Conservation (phyloP, 164 flowering plant genomes). For the Stephania yunnanensis region DNA sequence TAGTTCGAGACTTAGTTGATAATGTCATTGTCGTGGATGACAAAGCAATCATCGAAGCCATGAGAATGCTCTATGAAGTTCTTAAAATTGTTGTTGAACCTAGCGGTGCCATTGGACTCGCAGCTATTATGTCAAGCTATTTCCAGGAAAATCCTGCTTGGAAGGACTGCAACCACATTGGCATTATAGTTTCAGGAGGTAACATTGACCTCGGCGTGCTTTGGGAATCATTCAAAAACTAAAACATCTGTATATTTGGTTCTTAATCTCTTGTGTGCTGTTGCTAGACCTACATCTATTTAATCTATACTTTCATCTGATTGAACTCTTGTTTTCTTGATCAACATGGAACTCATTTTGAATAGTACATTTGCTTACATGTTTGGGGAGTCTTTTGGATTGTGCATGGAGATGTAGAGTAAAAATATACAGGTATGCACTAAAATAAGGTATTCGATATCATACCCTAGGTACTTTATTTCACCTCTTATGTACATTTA, state of each 20-base stretch:
- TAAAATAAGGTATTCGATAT: too few relatives aligned
- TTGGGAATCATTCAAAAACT: slow-evolving; percentile 48
- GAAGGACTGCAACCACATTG: slow-evolving; percentile 53
- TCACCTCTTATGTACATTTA: too few relatives aligned
- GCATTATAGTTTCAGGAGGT: slow-evolving; percentile 81
- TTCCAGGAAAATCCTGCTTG: slow-evolving; percentile 54
- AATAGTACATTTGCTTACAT: too few relatives aligned
- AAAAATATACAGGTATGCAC: too few relatives aligned
- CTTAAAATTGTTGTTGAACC: slow-evolving; percentile 88
- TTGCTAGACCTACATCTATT: too few relatives aligned
- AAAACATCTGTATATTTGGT: slow-evolving; percentile 4
- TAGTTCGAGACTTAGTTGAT: slow-evolving; percentile 82
- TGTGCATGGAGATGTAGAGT: too few relatives aligned
- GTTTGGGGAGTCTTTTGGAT: too few relatives aligned
- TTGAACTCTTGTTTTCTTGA: too few relatives aligned
- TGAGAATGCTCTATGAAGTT: slow-evolving; percentile 75
- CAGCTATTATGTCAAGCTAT: slow-evolving; percentile 62
- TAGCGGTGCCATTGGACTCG: slow-evolving; percentile 93
- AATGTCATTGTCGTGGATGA: slow-evolving; percentile 72
- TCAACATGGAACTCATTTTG: too few relatives aligned
- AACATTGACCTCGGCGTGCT: slow-evolving; percentile 73
- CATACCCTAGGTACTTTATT: too few relatives aligned
- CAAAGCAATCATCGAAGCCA: slow-evolving; percentile 65
- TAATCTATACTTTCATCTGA: too few relatives aligned
- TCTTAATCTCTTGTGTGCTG: too few relatives aligned